Evolutionary conservation across 805 yeast species (phyloP).

Genomic region (Saccharomyces paradoxus): DNA sequence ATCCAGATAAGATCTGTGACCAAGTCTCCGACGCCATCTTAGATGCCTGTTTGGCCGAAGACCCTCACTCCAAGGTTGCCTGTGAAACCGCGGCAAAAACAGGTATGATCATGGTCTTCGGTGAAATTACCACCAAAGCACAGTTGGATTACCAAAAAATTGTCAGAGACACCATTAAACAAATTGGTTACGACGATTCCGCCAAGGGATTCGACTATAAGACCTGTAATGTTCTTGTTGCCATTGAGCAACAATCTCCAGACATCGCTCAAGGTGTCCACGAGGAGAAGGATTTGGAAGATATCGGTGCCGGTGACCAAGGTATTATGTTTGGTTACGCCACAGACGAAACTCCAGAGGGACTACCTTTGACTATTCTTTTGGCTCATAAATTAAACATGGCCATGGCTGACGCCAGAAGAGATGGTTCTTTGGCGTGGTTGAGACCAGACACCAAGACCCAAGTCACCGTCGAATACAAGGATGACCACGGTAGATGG

Average conservation of each 20-base stretch:
- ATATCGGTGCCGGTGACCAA: slow-evolving; percentile 99
- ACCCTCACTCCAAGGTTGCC: slow-evolving; percentile 97
- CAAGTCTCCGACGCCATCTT: slow-evolving; percentile 97
- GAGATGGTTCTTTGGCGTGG: slow-evolving; percentile 92
- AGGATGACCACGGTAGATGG: slow-evolving; percentile 89
- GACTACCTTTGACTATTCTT: slow-evolving; percentile 87
- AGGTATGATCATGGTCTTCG: slow-evolving; percentile 98
- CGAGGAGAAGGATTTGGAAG: slow-evolving; percentile 91
- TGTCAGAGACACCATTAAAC: slow-evolving; percentile 95
- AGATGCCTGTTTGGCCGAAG: slow-evolving; percentile 92
- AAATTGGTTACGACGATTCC: slow-evolving; percentile 94
- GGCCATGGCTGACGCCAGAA: slow-evolving; percentile 95
- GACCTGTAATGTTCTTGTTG: slow-evolving; percentile 97
- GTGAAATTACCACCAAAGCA: slow-evolving; percentile 98
- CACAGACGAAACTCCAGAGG: slow-evolving; percentile 96
- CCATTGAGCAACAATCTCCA: slow-evolving; percentile 98
- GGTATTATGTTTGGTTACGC: slow-evolving; percentile 99
- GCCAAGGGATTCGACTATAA: slow-evolving; percentile 98
- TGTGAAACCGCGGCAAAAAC: slow-evolving; percentile 99
- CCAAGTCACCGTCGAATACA: slow-evolving; percentile 96
- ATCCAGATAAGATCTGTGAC: slow-evolving; percentile 95
- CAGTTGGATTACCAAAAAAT: slow-evolving; percentile 92
- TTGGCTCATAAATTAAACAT: slow-evolving; percentile 94
- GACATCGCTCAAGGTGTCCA: slow-evolving; percentile 99
- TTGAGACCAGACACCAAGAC: slow-evolving; percentile 99